These are phyloP conservation scores for Haematococcus lacustris DNA, from an alignment of 139 green algal species.

Conservation along the genomic window DNA sequence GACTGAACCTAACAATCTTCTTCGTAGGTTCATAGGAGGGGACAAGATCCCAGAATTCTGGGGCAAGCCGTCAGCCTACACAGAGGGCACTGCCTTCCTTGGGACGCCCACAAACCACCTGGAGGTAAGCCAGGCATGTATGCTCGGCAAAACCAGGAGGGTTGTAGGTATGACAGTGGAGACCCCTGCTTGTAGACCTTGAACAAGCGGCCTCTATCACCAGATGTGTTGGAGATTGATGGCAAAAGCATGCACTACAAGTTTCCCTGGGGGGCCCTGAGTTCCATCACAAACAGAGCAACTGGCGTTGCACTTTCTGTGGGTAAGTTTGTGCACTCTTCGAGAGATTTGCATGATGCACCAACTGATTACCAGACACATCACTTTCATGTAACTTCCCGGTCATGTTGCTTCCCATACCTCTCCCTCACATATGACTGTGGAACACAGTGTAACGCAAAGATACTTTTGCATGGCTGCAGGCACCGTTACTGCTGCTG, in stretches of 20 bases:
- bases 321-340: too few species aligned
- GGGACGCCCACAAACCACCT: slow-evolving; percentile 85
- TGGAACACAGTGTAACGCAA: background rate
- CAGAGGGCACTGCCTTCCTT: slow-evolving; percentile 82
- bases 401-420: background rate
- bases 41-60: slow-evolving; percentile 78
- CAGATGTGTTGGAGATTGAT: slow-evolving; percentile 85
- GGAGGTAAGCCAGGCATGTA: slow-evolving; percentile 53
- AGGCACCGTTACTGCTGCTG: slow-evolving; percentile 56
- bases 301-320: slow-evolving; percentile 68
- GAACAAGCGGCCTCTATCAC: slow-evolving; percentile 82
- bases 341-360: too few species aligned
- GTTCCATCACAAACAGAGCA: slow-evolving; percentile 83
- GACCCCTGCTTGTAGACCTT: slow-evolving; percentile 42
- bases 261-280: slow-evolving; percentile 75
- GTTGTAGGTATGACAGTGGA: background rate
- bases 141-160: background rate
- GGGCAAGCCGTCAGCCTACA: slow-evolving; percentile 75
- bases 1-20: too few species aligned
- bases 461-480: slow-evolving; percentile 2
- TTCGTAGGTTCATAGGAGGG: slow-evolving; percentile 40
- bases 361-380: background rate
- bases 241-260: slow-evolving; percentile 78
- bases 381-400: background rate
- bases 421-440: background rate